Conservation (phyloP, 306 rosid species). For the Calophaca sinica region DNA sequence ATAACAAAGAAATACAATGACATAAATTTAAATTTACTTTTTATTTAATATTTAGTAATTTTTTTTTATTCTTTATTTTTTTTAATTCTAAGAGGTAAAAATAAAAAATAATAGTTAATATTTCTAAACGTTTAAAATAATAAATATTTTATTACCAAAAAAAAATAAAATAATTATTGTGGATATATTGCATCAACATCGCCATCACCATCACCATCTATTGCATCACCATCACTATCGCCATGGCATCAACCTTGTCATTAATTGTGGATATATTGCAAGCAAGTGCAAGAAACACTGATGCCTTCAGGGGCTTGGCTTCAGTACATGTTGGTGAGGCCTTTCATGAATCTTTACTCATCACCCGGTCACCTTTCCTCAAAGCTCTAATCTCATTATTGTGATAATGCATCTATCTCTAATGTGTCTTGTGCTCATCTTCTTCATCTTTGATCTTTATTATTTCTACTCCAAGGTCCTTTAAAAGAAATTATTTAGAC, state of each 20-base stretch:
- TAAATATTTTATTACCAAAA: no score
- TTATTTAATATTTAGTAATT: no score
- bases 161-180: no score
- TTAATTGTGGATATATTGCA: constrained; percentile 34
- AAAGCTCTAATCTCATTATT: constrained; percentile 31
- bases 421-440: constrained; percentile 26
- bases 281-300: constrained; percentile 13
- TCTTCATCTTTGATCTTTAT: neutral
- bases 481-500: constrained; percentile 22
- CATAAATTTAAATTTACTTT: no score
- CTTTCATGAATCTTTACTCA: constrained; percentile 25
- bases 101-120: no score
- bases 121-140: no score
- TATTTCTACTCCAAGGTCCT: constrained; percentile 24
- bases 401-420: constrained; percentile 16
- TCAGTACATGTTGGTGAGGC: constrained; percentile 23
- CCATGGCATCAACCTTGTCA: neutral
- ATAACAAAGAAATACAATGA: no score
- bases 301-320: constrained; percentile 24
- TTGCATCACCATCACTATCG: neutral
- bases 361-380: constrained; percentile 35
- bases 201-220: no score
- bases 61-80: no score
- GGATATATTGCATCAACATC: no score
- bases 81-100: no score